Evolutionary conservation across 106 monocot genomes (phyloP).

Genomic region (Dendrobium huoshanense): DNA sequence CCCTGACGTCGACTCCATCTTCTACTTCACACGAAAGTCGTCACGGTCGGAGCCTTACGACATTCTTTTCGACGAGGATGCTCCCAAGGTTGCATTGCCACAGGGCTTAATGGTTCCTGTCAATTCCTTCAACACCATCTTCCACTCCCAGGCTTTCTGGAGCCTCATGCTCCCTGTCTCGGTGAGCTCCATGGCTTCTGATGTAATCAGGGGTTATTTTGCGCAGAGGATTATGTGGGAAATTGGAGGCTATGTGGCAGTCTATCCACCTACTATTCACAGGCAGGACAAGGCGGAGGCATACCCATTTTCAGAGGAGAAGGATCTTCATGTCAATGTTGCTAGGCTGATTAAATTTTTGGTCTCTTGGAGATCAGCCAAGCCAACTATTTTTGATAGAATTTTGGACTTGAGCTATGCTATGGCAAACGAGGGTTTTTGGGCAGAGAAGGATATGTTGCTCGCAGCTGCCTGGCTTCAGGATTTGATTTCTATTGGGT

Average conservation of each 20-base stretch:
- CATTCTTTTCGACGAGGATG: constrained; percentile 40
- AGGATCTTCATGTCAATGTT: constrained; percentile 57
- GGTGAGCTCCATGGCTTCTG: constrained; percentile 50
- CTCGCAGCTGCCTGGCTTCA: constrained; percentile 54
- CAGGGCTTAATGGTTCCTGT: constrained; percentile 40
- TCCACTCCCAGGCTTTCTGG: constrained; percentile 50
- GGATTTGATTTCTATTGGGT: constrained; percentile 49
- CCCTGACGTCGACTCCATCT: constrained; percentile 49
- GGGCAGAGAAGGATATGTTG: constrained; percentile 42
- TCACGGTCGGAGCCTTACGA: constrained; percentile 22
- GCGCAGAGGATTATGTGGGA: constrained; percentile 57
- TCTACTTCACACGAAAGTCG: constrained; percentile 58
- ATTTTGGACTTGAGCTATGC: constrained; percentile 43
- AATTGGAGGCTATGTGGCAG: constrained; percentile 43
- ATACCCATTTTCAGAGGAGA: constrained; percentile 53
- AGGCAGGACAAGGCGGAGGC: constrained; percentile 21
- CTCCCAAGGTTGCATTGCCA: constrained; percentile 16
- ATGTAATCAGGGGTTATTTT: constrained; percentile 46
- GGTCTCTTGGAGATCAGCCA: constrained; percentile 35
- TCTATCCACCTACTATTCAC: constrained; percentile 45
- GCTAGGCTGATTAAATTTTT: constrained; percentile 40
- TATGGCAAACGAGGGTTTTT: constrained; percentile 53
- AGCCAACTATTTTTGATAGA: constrained; percentile 34
- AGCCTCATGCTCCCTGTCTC: constrained; percentile 43
- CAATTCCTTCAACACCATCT: constrained; percentile 50